A percentile compares a stretch with the other conserved stretches of the same genome.
phyloP scores from a whole-genome alignment of 163 green algal genomes.

The Smithsoniella earleae region DNA sequence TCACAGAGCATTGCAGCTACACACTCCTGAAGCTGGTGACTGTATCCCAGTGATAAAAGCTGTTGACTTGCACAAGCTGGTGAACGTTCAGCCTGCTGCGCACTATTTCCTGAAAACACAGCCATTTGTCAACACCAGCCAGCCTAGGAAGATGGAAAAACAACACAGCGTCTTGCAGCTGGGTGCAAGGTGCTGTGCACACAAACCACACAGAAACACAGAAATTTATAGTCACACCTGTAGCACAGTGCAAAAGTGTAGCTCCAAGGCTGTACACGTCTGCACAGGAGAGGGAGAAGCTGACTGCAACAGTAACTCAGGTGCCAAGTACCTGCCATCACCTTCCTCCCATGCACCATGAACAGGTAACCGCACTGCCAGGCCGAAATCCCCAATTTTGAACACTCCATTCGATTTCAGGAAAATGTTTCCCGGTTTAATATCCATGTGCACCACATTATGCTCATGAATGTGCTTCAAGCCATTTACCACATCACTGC shows the following conservation, averaged over 20 bases:
- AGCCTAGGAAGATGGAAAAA: neutral
- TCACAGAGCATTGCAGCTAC: neutral
- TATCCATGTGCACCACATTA: constrained; percentile 26
- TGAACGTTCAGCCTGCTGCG: neutral
- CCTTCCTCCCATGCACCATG: constrained; percentile 16
- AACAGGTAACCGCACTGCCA: neutral
- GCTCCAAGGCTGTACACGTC: constrained; percentile 29
- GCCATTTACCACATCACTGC: constrained; percentile 18
- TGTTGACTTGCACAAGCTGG: neutral
- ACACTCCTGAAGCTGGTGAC: neutral
- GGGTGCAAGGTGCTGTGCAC: no score
- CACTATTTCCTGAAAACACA: neutral
- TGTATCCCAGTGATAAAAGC: neutral
- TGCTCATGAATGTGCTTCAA: constrained; percentile 17
- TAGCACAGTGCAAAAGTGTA: neutral
- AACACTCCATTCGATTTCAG: neutral
- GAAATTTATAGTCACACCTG: constrained; percentile 1
- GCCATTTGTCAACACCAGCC: neutral
- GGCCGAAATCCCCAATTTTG: constrained; percentile 17
- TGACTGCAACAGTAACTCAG: neutral
- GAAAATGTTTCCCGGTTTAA: constrained; percentile 30
- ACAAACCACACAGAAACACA: no score
- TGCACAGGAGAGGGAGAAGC: neutral
- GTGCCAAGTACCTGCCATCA: constrained; percentile 6
- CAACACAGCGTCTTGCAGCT: neutral